phyloP scores from a whole-genome alignment of 768 basidiomycete species.

The Scleroderma bovista region DNA sequence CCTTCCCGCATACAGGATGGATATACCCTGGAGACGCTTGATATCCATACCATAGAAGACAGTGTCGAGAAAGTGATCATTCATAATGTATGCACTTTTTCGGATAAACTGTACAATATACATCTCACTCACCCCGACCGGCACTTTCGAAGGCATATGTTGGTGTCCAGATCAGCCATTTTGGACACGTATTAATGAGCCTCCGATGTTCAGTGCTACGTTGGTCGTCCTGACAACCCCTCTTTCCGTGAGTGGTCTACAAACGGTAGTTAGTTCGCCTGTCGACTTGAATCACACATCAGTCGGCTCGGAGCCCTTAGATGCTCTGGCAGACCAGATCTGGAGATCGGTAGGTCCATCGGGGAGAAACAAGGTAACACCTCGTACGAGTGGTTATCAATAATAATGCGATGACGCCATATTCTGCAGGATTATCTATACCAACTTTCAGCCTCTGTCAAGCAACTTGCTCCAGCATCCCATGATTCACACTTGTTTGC shows the following conservation, averaged over 20 bases:
- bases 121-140: background rate
- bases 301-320: conserved; percentile 86
- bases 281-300: background rate
- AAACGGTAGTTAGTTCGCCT: background rate
- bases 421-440: conserved; percentile 76
- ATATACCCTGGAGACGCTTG: conserved; percentile 76
- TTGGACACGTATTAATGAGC: background rate
- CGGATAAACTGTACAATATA: background rate
- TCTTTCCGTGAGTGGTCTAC: conserved; percentile 62
- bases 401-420: background rate
- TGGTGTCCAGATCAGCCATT: conserved; percentile 15
- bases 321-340: conserved; percentile 60
- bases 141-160: conserved; percentile 45
- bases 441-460: conserved; percentile 64
- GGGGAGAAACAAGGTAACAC: conserved; percentile 75
- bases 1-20: conserved; percentile 57
- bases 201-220: conserved; percentile 59
- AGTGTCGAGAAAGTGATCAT: conserved; percentile 53
- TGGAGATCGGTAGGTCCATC: conserved; percentile 80
- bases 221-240: conserved; percentile 81
- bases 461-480: conserved; percentile 68
- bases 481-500: conserved; percentile 72
- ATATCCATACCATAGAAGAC: conserved; percentile 56
- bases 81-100: conserved; percentile 38
- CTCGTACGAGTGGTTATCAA: too few relatives aligned